Evolutionary conservation across 176 grass and related monocot genomes (phyloP).

Genomic region (Aegilops bicornis): DNA sequence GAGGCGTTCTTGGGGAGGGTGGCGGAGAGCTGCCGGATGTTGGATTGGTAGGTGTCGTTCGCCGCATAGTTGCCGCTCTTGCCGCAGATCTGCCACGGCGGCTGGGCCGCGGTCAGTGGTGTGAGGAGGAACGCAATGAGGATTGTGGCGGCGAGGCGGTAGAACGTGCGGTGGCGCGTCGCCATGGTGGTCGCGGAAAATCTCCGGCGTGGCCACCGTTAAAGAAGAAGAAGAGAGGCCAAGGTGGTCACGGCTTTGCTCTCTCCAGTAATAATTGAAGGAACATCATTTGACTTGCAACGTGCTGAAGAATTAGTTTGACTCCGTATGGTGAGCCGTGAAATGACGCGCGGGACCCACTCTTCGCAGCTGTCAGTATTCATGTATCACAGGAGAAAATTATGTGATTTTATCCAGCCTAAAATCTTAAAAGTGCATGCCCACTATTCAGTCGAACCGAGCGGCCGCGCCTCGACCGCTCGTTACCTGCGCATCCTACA

Average conservation of each 20-base stretch:
- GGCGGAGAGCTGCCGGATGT: slow-evolving; percentile 44
- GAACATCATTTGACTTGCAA: neutral
- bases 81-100: slow-evolving; percentile 22
- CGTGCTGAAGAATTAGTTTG: neutral
- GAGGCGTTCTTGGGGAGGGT: slow-evolving; percentile 23
- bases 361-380: neutral
- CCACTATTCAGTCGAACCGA: too few relatives aligned
- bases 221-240: neutral
- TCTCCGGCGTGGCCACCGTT: neutral
- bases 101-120: neutral
- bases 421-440: too few relatives aligned
- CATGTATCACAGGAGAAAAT: neutral
- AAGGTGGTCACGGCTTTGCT: neutral
- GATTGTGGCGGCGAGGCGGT: neutral
- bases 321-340: neutral
- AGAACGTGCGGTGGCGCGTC: neutral
- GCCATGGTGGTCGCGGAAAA: neutral
- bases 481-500: too few relatives aligned
- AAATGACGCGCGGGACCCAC: neutral
- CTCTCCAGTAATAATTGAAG: neutral
- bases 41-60: slow-evolving; percentile 38
- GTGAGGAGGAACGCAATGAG: neutral
- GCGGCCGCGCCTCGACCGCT: too few relatives aligned
- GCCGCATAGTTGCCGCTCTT: slow-evolving; percentile 37
- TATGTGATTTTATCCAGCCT: neutral